Evolutionary conservation across 106 monocot genomes (phyloP), one percentile per base, ranked within the genome.

Genomic region (Dendrobium officinale): DNA sequence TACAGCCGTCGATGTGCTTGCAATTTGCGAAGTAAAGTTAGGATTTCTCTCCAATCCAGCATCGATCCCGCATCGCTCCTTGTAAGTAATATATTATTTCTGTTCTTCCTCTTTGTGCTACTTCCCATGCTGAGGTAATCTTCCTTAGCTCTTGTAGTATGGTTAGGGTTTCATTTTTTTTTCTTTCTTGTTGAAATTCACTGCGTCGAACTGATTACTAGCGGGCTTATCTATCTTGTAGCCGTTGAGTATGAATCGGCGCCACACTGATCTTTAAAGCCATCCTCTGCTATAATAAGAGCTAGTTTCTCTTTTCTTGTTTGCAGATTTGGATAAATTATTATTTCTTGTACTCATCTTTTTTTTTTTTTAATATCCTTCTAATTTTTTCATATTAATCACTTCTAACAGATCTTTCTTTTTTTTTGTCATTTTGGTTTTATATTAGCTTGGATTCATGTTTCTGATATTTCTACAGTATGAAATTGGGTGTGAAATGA

Each of bases 401-500:
- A 4, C 49, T 49, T 44, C 2, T 49, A 10, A 10, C 11, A 49
- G 8, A 10, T 49, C 13, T 51, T 51, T 8, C 18, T 55, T 27
- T 27, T 27, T 27, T 27, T 27, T 27, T 27, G 27, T 27, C 11
- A 8, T 55, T 11, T 18, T 13, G 7, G 18, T 55, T 55, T 55
- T 18, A 55, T 55, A 16, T 20, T 19, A 16, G 55, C 10, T 55
- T 55, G 13, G 3, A 55, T 55, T 44, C 4, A 44, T 8, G 44
- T 51, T 61, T 20, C n/a, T n/a, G 31, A 31, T 61, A n/a, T n/a
- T 61, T 20, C 7, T 5, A n/a, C 22, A 4, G n/a, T 3, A n/a
- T 61, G 59, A 19, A 61, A 61, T 64, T 9, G 70, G 33, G 70
- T 70, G 54, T 43, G 77, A 77, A 10, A 55, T 77, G 77, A 77